Evolutionary conservation across 139 green algal genomes (phyloP).

Genomic region (Chlamydomonas incerta): DNA sequence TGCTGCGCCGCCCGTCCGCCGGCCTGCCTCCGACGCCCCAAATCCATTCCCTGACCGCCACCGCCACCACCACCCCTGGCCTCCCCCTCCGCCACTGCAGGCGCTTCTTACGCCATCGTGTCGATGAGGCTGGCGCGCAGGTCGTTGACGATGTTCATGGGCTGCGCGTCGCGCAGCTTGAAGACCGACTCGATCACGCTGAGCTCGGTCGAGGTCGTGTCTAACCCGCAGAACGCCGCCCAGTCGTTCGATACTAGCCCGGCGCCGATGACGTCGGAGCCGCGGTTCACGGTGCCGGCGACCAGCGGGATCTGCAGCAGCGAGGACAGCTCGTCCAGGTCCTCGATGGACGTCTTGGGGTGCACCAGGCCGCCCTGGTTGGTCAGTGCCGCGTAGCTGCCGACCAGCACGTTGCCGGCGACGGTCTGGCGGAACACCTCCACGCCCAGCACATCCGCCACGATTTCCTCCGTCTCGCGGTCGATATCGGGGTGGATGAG

Average conservation of each 20-base stretch:
- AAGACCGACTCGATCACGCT: slow-evolving; percentile 96
- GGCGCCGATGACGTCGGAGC: slow-evolving; percentile 92
- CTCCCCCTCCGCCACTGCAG: neutral
- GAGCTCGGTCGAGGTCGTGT: slow-evolving; percentile 98
- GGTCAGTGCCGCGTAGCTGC: slow-evolving; percentile 94
- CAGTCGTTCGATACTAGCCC: slow-evolving; percentile 97
- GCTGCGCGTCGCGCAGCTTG: slow-evolving; percentile 90
- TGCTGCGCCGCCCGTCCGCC: too few species aligned
- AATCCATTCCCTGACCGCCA: too few species aligned
- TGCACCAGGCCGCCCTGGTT: slow-evolving; percentile 97
- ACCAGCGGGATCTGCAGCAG: slow-evolving; percentile 97
- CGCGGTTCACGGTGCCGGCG: slow-evolving; percentile 96
- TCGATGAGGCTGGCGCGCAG: slow-evolving; percentile 95
- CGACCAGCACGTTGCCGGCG: slow-evolving; percentile 94
- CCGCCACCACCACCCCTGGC: too few species aligned
- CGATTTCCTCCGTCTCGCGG: slow-evolving; percentile 87
- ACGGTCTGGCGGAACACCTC: slow-evolving; percentile 99
- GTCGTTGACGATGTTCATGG: slow-evolving; percentile 88
- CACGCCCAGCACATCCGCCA: slow-evolving; percentile 96
- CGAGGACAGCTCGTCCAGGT: slow-evolving; percentile 97
- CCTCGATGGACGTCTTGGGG: slow-evolving; percentile 95
- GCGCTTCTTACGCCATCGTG: slow-evolving; percentile 79
- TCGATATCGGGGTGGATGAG: slow-evolving; percentile 99
- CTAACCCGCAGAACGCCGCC: slow-evolving; percentile 94
- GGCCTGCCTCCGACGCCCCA: too few species aligned